Evolutionary conservation across 257 asterid species (phyloP).

Genomic region (Salvia miltiorrhiza): DNA sequence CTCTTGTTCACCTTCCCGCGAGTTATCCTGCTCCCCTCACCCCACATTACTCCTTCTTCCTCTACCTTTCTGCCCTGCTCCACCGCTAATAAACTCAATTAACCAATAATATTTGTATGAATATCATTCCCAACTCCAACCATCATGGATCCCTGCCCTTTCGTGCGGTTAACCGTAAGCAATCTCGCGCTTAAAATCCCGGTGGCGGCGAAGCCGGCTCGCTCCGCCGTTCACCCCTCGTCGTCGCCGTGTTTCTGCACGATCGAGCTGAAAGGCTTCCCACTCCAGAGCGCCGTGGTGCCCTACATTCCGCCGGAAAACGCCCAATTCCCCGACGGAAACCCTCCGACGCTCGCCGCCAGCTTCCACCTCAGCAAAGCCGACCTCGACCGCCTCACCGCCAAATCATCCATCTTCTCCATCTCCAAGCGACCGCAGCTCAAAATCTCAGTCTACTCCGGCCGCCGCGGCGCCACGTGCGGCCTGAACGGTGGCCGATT

Average conservation of each 20-base stretch:
- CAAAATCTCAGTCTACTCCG: slow-evolving; percentile 64
- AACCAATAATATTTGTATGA: too few species aligned
- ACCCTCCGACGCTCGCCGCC: slow-evolving; percentile 35
- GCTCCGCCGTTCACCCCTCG: slow-evolving; percentile 73
- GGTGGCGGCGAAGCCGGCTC: slow-evolving; percentile 58
- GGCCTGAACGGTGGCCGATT: slow-evolving; percentile 64
- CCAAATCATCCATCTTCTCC: slow-evolving; percentile 59
- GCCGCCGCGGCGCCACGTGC: slow-evolving; percentile 61
- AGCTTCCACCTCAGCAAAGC: slow-evolving; percentile 61
- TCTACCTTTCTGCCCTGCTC: too few species aligned
- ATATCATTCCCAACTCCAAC: neutral
- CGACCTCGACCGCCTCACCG: slow-evolving; percentile 61
- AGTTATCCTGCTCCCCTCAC: too few species aligned
- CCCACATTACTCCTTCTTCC: too few species aligned
- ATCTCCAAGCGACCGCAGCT: slow-evolving; percentile 43
- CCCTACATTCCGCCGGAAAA: slow-evolving; percentile 59
- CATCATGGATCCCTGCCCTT: slow-evolving; percentile 86
- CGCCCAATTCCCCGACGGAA: slow-evolving; percentile 28
- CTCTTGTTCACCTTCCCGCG: too few species aligned
- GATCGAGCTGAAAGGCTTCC: slow-evolving; percentile 53
- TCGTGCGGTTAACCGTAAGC: slow-evolving; percentile 56
- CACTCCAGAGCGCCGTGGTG: slow-evolving; percentile 54
- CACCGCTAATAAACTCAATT: too few species aligned
- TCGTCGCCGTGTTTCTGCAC: slow-evolving; percentile 74
- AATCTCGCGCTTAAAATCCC: slow-evolving; percentile 70